Base-by-base conservation (phyloP, 2,329 filamentous ascomycete species). In the Penicillium fuscoglaucum region DNA sequence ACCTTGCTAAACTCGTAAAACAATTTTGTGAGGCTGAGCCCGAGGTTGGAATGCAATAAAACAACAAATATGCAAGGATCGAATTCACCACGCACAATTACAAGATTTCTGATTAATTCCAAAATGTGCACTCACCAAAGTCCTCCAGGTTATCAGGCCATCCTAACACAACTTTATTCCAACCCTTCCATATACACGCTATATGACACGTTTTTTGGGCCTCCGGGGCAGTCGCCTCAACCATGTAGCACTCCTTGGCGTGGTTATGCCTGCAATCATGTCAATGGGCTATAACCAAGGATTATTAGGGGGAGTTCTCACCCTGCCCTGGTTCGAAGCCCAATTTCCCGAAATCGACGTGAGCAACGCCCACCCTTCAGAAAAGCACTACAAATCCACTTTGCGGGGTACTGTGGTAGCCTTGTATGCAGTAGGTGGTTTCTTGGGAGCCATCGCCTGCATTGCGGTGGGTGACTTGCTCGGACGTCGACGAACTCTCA, bases 211-310 rank as follows among this genome's bases (percentile, higher is more conserved):
- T 21, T 63, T 60, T 29, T 50, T 63, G 31, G 61, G 61, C 21
- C 46, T 63, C 21, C 59, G 59, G 47, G 62, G 62, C 49, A 52
- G 46, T 33, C 41, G 59, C 44, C 62, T 65, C 46, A 61, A 60
- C 31, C 13, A 58, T 28, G 61, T 45, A 17, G 49, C 57, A 10
- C 35, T 65, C 0, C 17, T 59, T 26, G 59, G 57, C 2, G 57
- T 65, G 19, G 55, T 53, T 13, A 61, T 63, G 62, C 62, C 62
- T 15, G 39, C 62, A 4, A 51, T 63, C 1, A 47, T 63, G 46
- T 63, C 59, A 13, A 44, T 61, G 10, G 61, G 58, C 17, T 64
- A 64, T 44, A 64, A 64, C 19, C 62, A 60, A 41, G 52, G 52
- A 6, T 33, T 63, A 33, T 19, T 64, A 10, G 62, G 62, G 4